phyloP scores from a whole-genome alignment of 2,329 filamentous ascomycete genomes.

The Xylaria sp. region DNA sequence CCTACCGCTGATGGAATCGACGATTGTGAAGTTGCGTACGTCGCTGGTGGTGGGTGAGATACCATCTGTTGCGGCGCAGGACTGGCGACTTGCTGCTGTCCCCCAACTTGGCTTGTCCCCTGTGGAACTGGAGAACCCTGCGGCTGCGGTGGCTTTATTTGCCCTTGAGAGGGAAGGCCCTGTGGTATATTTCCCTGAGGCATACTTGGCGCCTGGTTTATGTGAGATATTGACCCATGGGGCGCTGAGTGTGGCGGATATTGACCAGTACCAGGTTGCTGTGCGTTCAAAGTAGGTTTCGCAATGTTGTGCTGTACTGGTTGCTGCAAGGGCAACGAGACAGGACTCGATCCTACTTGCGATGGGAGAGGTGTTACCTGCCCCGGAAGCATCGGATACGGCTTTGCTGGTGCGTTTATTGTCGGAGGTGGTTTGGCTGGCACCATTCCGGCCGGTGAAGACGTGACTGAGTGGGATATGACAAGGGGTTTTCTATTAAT shows the following conservation, averaged over 20 bases:
- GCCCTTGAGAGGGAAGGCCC: slow-evolving; percentile 9
- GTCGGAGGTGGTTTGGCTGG: neutral
- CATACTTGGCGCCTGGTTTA: slow-evolving; percentile 9
- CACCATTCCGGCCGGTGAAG: slow-evolving; percentile 4
- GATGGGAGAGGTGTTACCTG: slow-evolving; percentile 29
- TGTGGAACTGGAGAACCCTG: slow-evolving; percentile 1
- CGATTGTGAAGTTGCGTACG: slow-evolving; percentile 12
- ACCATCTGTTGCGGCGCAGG: slow-evolving; percentile 2
- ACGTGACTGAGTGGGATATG: neutral
- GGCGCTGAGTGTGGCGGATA: slow-evolving; percentile 14
- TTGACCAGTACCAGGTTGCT: slow-evolving; percentile 14
- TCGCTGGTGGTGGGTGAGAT: neutral
- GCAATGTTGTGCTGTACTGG: neutral
- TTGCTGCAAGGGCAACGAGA: slow-evolving; percentile 9
- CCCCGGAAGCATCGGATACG: slow-evolving; percentile 31
- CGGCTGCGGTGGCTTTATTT: slow-evolving; percentile 19
- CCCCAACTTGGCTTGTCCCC: neutral
- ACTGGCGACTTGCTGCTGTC: slow-evolving; percentile 1
- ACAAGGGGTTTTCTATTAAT: neutral
- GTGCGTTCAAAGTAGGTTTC: slow-evolving; percentile 13
- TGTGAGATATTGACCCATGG: slow-evolving; percentile 1
- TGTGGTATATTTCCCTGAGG: slow-evolving; percentile 7
- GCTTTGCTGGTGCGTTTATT: slow-evolving; percentile 14
- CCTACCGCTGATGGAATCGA: neutral
- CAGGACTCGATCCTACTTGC: slow-evolving; percentile 24